phyloP scores from a whole-genome alignment of 2,329 filamentous ascomycete species.

The Acarospora socialis region DNA sequence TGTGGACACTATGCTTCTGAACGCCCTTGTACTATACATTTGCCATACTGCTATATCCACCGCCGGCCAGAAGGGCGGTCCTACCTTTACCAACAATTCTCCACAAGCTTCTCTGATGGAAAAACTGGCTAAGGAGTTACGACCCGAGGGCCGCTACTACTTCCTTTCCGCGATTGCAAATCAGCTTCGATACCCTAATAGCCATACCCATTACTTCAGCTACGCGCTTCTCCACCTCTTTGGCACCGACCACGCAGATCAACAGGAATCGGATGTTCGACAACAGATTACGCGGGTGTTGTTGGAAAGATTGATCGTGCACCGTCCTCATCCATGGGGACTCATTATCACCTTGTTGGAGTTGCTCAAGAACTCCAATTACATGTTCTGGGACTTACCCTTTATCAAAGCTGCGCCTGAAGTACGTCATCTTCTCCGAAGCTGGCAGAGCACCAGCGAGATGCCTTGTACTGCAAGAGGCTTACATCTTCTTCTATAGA shows the following conservation, averaged over 20 bases:
- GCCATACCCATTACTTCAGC: slow-evolving; percentile 85
- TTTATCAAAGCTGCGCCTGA: slow-evolving; percentile 85
- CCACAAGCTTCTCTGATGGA: slow-evolving; percentile 60
- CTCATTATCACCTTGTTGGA: slow-evolving; percentile 78
- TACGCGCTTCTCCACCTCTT: slow-evolving; percentile 76
- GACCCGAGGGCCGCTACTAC: slow-evolving; percentile 69
- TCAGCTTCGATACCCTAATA: slow-evolving; percentile 80
- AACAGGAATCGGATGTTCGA: slow-evolving; percentile 68
- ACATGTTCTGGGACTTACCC: slow-evolving; percentile 81
- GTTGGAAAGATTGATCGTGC: slow-evolving; percentile 73
- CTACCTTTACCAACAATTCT: slow-evolving; percentile 48
- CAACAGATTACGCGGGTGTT: slow-evolving; percentile 84
- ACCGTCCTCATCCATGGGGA: slow-evolving; percentile 92
- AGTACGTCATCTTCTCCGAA: slow-evolving; percentile 34
- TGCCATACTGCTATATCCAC: slow-evolving; percentile 56
- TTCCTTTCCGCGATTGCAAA: slow-evolving; percentile 75
- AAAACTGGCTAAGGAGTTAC: slow-evolving; percentile 59
- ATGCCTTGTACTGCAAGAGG: slow-evolving; percentile 8
- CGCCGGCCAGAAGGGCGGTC: slow-evolving; percentile 42
- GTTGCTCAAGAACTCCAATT: slow-evolving; percentile 79
- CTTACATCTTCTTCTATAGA: slow-evolving; percentile 21
- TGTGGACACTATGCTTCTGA: slow-evolving; percentile 57
- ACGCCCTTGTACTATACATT: slow-evolving; percentile 72
- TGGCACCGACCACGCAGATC: slow-evolving; percentile 52
- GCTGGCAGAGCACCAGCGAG: too few relatives aligned